Base-by-base conservation (phyloP, 2,329 filamentous ascomycete species). In the Hypoxylon sp. region DNA sequence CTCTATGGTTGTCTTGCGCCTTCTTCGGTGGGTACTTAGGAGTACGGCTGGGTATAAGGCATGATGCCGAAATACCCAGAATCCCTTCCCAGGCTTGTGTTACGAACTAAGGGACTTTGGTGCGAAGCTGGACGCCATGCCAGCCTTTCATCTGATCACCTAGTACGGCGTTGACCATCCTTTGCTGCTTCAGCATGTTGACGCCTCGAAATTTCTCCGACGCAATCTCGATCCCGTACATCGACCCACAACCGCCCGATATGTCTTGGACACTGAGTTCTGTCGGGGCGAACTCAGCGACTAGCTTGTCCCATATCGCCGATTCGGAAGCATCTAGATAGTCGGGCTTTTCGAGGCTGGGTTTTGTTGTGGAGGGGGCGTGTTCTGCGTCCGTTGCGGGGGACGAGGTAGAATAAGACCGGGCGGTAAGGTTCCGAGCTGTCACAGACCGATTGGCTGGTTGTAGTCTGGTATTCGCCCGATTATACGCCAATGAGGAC, bases 41-140 rank as follows among this genome's bases (percentile, higher is more conserved):
- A 17, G 6, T 55, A 64, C 13, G 50, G 48, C n/a, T 46, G 36
- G 28, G 49, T 13, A 41, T 36, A 56, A 9, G 32, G 3, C 17
- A 48, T 36, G 25, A 50, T 57, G 19, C 30, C 14, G 28, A 23
- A 2, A 19, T 28, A n/a, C 45, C 21, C 10, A 23, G 17, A 21
- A 11, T 43, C 48, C 14, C 13, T 9, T 45, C 43, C 9, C 13
- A 30, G 5, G 28, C 19, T 25, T 34, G 25, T 13, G 21, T 14
- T 25, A 36, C 43, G 14, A 30, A 19, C 76, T 66, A 82, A 9
- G 83, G 82, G 34, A 80, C 86, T 76, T 85, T 90, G 23, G 93
- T 96, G 79, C 89, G 89, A 74, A 97, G 83, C 82, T 95, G 92
- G 65, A 96, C 85, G 7, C 93, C 93, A 79, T 97, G 93, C 93